Percentiles rank a stretch among this genome's conserved stretches.
These are phyloP conservation scores for Ophiostoma angusticollis DNA, from an alignment of 2,329 filamentous ascomycete species.

Conservation along the genomic window DNA sequence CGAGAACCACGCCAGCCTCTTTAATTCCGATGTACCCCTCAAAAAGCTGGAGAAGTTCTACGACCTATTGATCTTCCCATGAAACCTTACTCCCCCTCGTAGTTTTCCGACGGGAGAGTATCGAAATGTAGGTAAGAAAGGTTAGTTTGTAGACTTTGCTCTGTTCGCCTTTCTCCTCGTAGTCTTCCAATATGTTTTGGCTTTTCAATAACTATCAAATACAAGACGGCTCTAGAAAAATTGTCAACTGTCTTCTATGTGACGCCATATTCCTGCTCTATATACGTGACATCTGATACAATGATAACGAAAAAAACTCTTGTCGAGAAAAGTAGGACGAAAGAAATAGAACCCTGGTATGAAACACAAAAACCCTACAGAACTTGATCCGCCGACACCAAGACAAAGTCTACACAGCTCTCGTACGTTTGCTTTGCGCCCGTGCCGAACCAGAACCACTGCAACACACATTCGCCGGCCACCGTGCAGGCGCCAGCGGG, in stretches of 20 bases:
- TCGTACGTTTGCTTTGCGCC: slow-evolving; percentile 26
- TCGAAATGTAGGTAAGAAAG: too few relatives aligned
- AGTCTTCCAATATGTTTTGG: too few relatives aligned
- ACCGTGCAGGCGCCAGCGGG: slow-evolving; percentile 18
- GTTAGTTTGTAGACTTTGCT: too few relatives aligned
- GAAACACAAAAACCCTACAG: neutral
- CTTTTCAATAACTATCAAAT: too few relatives aligned
- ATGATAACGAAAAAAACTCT: neutral
- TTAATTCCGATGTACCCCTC: too few relatives aligned
- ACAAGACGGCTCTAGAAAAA: neutral
- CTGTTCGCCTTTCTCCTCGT: too few relatives aligned
- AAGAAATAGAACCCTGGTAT: neutral
- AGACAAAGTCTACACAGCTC: slow-evolving; percentile 26
- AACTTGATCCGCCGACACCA: slow-evolving; percentile 9
- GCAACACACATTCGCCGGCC: slow-evolving; percentile 25
- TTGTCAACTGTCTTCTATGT: too few relatives aligned
- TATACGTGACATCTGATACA: neutral
- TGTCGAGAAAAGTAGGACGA: neutral
- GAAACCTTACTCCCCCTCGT: too few relatives aligned
- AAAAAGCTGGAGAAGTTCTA: too few relatives aligned
- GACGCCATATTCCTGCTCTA: neutral
- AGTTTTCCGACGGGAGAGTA: too few relatives aligned
- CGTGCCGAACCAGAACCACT: slow-evolving; percentile 33
- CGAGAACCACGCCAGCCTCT: too few relatives aligned
- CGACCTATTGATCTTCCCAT: too few relatives aligned